Conservation (phyloP, 768 basidiomycete genomes). For the Solioccasus polychromus region DNA sequence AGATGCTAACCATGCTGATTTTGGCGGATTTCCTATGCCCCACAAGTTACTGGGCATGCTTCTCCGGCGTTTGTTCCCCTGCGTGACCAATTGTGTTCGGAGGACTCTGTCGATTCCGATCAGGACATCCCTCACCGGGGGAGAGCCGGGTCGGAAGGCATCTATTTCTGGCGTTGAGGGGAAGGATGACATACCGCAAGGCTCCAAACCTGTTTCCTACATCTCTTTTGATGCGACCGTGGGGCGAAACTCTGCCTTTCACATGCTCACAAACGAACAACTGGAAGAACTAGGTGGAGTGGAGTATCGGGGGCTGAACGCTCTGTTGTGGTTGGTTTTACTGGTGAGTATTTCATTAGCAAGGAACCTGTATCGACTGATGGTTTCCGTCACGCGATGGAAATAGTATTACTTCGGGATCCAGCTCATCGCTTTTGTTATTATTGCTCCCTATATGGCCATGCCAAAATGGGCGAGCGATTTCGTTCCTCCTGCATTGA, state of each 20-base stretch:
- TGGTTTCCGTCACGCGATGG: neutral
- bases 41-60: conserved; percentile 49
- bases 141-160: conserved; percentile 25
- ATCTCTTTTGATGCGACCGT: conserved; percentile 83
- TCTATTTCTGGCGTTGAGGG: conserved; percentile 14
- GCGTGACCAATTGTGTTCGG: conserved; percentile 51
- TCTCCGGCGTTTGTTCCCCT: conserved; percentile 61
- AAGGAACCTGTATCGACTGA: neutral
- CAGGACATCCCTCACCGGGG: conserved; percentile 52
- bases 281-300: conserved; percentile 91
- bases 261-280: conserved; percentile 71
- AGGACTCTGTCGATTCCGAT: conserved; percentile 75
- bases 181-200: conserved; percentile 28
- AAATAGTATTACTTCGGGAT: conserved; percentile 72
- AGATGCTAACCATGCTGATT: conserved; percentile 47
- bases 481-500: conserved; percentile 59
- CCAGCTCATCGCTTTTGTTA: conserved; percentile 66
- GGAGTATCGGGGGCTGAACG: conserved; percentile 83
- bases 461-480: conserved; percentile 53
- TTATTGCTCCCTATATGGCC: conserved; percentile 81
- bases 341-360: conserved; percentile 48
- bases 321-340: conserved; percentile 78
- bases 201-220: conserved; percentile 66
- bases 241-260: conserved; percentile 78
- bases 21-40: conserved; percentile 78